These are phyloP conservation scores for Fusarium transvaalense DNA, from an alignment of 2,329 filamentous ascomycete species.

Conservation along the genomic window DNA sequence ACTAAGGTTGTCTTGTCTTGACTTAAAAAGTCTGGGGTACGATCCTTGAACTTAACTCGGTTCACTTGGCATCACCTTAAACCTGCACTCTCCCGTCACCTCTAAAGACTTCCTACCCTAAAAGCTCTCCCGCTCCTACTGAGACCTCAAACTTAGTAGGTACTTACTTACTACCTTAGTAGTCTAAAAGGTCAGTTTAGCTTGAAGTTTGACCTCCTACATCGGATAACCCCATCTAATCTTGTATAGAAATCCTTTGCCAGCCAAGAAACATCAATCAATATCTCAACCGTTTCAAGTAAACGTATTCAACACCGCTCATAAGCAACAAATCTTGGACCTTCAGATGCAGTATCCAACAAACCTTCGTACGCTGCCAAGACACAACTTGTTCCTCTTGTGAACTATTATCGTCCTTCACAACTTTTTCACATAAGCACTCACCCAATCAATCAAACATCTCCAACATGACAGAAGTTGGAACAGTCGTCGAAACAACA, in stretches of 20 bases:
- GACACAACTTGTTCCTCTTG: conserved; percentile 3
- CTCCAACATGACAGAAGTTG: conserved; percentile 49
- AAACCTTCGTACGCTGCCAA: conserved; percentile 16
- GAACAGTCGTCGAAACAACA: conserved; percentile 52
- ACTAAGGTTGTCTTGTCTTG: neutral
- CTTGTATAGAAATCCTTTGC: conserved; percentile 16
- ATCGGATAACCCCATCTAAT: conserved; percentile 34
- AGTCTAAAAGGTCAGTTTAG: conserved; percentile 33
- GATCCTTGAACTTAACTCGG: neutral
- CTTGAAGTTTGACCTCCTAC: conserved; percentile 29
- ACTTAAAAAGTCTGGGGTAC: neutral
- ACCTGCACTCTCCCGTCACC: neutral
- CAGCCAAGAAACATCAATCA: neutral
- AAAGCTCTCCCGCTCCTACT: neutral
- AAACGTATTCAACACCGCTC: neutral
- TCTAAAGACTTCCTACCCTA: neutral
- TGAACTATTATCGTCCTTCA: neutral
- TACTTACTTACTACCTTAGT: neutral
- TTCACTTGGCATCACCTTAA: neutral
- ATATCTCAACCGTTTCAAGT: neutral
- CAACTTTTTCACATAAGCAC: conserved; percentile 1
- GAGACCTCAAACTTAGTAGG: neutral
- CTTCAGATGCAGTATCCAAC: conserved; percentile 6
- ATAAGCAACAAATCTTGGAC: neutral
- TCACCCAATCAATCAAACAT: neutral